A percentile compares a stretch with the other conserved stretches of the same genome.
Evolutionary conservation across 1,284 basidiomycete genomes (phyloP).

Genomic region (Rhodotorula sp.): DNA sequence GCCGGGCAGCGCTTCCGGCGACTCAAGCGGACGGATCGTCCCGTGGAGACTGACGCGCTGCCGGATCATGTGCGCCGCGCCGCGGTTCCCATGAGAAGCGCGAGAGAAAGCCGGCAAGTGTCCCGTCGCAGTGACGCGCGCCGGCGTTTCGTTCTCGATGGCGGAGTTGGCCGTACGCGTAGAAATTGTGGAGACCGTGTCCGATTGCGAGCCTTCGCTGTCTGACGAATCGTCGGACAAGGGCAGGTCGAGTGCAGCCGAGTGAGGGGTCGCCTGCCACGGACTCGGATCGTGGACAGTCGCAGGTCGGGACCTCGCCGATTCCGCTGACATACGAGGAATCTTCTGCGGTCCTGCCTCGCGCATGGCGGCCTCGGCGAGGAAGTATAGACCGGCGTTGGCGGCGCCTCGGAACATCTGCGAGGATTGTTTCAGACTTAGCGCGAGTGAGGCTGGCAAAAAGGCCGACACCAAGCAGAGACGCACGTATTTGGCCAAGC

Average conservation of each 20-base stretch:
- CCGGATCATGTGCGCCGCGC: slow-evolving; percentile 63
- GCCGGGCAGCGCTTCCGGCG: slow-evolving; percentile 63
- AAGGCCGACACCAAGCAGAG: slow-evolving; percentile 38
- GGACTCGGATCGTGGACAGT: background rate
- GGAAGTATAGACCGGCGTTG: slow-evolving; percentile 42
- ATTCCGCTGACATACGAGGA: background rate
- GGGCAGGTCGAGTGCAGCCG: background rate
- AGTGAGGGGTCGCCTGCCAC: background rate
- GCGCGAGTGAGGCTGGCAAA: background rate
- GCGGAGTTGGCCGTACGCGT: too few species aligned
- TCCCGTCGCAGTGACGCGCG: slow-evolving; percentile 16
- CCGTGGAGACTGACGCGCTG: slow-evolving; percentile 81
- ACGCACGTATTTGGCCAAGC: slow-evolving; percentile 49
- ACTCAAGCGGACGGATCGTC: slow-evolving; percentile 72
- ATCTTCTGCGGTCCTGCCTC: background rate
- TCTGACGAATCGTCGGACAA: slow-evolving; percentile 5
- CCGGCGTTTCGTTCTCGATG: background rate
- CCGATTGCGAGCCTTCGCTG: background rate
- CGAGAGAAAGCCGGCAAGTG: slow-evolving; percentile 16
- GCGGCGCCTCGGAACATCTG: slow-evolving; percentile 42
- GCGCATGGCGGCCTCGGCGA: slow-evolving; percentile 13
- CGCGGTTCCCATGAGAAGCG: background rate
- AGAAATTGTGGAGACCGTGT: background rate
- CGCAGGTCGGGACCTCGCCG: background rate
- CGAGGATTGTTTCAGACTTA: background rate